These are phyloP conservation scores for Neonectria faginata DNA, from an alignment of 2,329 filamentous ascomycete genomes.

Conservation along the genomic window DNA sequence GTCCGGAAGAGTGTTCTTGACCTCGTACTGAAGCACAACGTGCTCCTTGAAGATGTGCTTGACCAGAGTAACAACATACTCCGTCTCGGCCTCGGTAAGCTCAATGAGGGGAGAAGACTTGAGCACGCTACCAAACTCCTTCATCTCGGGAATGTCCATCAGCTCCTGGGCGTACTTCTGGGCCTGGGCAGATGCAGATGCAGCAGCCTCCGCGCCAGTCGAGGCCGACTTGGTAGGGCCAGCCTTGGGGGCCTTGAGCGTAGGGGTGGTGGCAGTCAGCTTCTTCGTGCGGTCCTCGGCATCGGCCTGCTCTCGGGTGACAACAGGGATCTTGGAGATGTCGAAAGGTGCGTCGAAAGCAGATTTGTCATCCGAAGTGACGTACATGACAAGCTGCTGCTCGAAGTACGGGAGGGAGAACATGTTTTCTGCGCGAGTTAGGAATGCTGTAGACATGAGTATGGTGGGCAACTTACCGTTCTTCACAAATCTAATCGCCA, in stretches of 20 bases:
- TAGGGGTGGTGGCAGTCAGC: constrained; percentile 90
- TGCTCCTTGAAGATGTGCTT: constrained; percentile 99
- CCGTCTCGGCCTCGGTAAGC: constrained; percentile 95
- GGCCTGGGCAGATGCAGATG: constrained; percentile 81
- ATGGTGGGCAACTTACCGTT: constrained; percentile 70
- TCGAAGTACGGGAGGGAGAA: constrained; percentile 95
- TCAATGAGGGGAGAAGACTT: constrained; percentile 90
- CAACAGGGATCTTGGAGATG: constrained; percentile 88
- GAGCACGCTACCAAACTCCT: constrained; percentile 87
- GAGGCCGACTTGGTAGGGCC: constrained; percentile 78
- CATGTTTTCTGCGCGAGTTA: constrained; percentile 77
- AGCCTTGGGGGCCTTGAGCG: constrained; percentile 90
- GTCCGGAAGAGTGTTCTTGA: constrained; percentile 95
- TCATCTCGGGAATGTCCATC: constrained; percentile 89
- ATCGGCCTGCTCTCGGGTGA: constrained; percentile 94
- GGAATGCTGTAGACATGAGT: not conserved
- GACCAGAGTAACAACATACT: constrained; percentile 92
- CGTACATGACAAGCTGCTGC: constrained; percentile 97
- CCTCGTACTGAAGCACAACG: constrained; percentile 93
- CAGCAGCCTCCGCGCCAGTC: constrained; percentile 78
- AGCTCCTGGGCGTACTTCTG: constrained; percentile 92
- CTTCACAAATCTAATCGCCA: constrained; percentile 89
- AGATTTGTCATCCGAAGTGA: constrained; percentile 89
- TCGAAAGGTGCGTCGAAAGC: constrained; percentile 91
- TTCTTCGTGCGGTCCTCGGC: constrained; percentile 98